phyloP scores from a whole-genome alignment of 1,284 basidiomycete species.

The Moniliella sp. region DNA sequence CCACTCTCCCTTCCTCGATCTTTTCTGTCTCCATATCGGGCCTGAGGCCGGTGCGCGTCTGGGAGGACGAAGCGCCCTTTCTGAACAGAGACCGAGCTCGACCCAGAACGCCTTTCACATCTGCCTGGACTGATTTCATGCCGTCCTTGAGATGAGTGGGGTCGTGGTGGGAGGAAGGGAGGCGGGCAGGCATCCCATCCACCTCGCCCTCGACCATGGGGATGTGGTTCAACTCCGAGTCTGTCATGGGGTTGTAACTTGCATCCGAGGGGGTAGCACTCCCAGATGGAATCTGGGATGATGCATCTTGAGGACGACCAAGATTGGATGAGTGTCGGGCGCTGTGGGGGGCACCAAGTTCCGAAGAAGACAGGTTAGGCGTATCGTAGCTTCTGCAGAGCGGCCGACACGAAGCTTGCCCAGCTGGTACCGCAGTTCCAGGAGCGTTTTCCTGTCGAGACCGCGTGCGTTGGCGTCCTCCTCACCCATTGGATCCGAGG shows the following conservation, averaged over 20 bases:
- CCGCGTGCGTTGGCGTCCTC: conserved; percentile 22
- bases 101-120: not conserved
- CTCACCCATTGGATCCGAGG: too few species aligned
- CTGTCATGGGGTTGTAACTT: conserved; percentile 25
- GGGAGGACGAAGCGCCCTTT: not conserved
- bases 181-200: conserved; percentile 24
- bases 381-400: conserved; percentile 3
- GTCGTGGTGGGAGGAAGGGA: not conserved
- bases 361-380: conserved; percentile 15
- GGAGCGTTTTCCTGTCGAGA: conserved; percentile 19
- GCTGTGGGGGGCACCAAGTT: not conserved
- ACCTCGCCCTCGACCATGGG: conserved; percentile 26
- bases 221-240: conserved; percentile 24
- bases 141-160: not conserved
- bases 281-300: too few species aligned
- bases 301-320: too few species aligned
- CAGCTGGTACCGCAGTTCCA: conserved; percentile 19
- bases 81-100: not conserved
- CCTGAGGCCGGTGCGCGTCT: not conserved
- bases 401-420: conserved; percentile 1
- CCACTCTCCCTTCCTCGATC: not conserved
- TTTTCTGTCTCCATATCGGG: not conserved
- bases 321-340: conserved; percentile 7
- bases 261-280: too few species aligned
- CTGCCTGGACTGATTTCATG: not conserved